Evolutionary conservation across 352 stramenopile species (phyloP).

Genomic region (Pythium chondricola): DNA sequence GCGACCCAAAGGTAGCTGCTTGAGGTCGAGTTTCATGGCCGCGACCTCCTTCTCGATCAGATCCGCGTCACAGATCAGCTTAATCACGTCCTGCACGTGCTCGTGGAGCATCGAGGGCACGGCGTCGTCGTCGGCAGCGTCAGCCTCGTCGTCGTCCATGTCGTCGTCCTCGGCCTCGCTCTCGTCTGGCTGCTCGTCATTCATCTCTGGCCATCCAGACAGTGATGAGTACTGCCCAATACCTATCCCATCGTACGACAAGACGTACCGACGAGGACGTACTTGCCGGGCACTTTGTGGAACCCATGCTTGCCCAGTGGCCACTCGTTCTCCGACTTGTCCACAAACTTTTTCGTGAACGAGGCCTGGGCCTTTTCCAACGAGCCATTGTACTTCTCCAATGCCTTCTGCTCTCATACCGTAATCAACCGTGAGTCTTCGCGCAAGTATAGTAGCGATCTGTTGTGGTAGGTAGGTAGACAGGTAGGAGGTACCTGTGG

Average conservation of each 20-base stretch:
- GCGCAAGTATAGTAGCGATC: too few relatives aligned
- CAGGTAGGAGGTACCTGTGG: conserved; percentile 29
- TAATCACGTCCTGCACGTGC: conserved; percentile 18
- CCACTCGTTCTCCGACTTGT: conserved; percentile 67
- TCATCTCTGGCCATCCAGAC: conserved; percentile 6
- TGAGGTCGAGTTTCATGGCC: conserved; percentile 31
- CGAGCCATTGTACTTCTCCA: conserved; percentile 24
- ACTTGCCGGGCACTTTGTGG: conserved; percentile 42
- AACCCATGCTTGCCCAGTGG: conserved; percentile 32
- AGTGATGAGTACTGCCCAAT: background rate
- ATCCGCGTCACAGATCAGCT: conserved; percentile 29
- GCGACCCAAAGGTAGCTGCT: conserved; percentile 23
- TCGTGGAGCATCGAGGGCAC: conserved; percentile 13
- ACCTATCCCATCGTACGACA: too few relatives aligned
- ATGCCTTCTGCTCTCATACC: background rate
- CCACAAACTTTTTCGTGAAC: conserved; percentile 56
- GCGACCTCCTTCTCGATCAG: conserved; percentile 25
- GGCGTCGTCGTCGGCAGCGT: background rate
- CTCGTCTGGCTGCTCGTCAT: conserved; percentile 16
- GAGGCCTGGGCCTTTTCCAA: conserved; percentile 44
- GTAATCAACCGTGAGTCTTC: background rate
- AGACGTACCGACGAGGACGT: conserved; percentile 52
- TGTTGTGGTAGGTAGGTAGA: background rate
- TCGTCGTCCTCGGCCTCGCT: background rate
- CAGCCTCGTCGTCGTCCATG: conserved; percentile 1